Conservation (phyloP, 257 asterid species). For the Rhazya stricta region DNA sequence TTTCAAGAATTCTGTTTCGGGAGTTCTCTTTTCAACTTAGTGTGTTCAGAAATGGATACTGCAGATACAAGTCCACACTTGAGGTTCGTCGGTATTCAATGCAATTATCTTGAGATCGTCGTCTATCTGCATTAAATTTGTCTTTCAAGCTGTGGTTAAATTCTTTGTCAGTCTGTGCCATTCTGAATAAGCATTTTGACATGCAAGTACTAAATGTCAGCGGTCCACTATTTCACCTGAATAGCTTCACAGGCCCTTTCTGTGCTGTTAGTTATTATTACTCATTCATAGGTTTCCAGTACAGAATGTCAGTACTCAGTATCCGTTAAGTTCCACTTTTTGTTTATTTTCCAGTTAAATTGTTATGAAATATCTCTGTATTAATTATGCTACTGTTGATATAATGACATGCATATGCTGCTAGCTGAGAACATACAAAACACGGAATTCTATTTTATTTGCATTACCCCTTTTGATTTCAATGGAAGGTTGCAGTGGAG, state of each 20-base stretch:
- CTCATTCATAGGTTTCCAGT: neutral
- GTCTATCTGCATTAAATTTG: neutral
- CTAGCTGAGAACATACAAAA: neutral
- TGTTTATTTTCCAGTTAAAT: neutral
- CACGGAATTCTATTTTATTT: neutral
- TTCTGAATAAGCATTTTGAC: neutral
- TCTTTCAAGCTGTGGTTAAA: neutral
- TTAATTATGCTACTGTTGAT: neutral
- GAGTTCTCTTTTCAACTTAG: neutral
- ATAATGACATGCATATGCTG: neutral
- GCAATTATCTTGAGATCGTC: neutral
- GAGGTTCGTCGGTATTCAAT: neutral
- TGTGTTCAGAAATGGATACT: neutral
- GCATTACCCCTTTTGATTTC: neutral
- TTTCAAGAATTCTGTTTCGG: neutral
- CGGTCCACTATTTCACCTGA: neutral
- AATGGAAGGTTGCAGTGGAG: neutral
- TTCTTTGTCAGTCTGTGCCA: neutral
- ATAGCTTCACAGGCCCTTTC: neutral
- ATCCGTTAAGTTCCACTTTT: neutral
- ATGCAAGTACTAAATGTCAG: neutral
- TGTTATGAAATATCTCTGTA: neutral
- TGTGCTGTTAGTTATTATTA: neutral
- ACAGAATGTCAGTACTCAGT: neutral
- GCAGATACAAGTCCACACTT: neutral